Base-by-base conservation (phyloP, 306 rosid genomes). In the Bauhinia variegata region DNA sequence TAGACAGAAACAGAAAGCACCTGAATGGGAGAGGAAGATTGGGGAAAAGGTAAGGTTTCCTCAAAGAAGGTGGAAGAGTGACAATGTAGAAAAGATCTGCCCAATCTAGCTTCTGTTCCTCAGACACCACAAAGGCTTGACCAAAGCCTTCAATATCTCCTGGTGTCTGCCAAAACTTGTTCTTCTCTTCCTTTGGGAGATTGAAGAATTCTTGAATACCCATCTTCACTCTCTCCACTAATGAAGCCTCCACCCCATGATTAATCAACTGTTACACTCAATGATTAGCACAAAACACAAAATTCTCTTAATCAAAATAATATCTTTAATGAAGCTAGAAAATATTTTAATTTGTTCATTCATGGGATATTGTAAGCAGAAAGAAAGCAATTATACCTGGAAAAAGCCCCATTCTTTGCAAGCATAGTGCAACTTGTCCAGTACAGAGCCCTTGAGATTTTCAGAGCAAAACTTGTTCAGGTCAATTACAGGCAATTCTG, bases 351-450 rank as follows among this genome's bases (percentile, higher is more conserved):
- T 23, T 23, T 23, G 28, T 36, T 3, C 10, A 11, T 11, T 5
- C 16, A 46, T 4, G 10, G n/a, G 10, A 0, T 3, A 11, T 4
- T 11, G 10, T 1, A 0, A 12, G n/a, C 10, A 33, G 41, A 33
- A 6, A 54, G 38, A 54, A 36, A 44, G 28, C 28, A 2, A 62
- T n/a, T n/a, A n/a, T n/a, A 82, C 87, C 85, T 85, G 85, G 54
- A 82, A 82, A 44, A 77, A 81, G 10, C 86, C 84, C 89, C 86
- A 80, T 4, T 84, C 53, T 48, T 69, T 70, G 78, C 87, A 82
- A 11, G 87, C 85, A 18, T 23, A 30, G 49, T 85, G 76, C 11
- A 85, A 19, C 61, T 67, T 79, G 8, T 74, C 38, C 58, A 85
- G 48, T 60, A 80, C 84, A 44, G 59, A 19, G 5, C 17, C 56